These are phyloP conservation scores for Penicillium arizonense DNA, from an alignment of 495 filamentous ascomycete species.

Conservation along the genomic window DNA sequence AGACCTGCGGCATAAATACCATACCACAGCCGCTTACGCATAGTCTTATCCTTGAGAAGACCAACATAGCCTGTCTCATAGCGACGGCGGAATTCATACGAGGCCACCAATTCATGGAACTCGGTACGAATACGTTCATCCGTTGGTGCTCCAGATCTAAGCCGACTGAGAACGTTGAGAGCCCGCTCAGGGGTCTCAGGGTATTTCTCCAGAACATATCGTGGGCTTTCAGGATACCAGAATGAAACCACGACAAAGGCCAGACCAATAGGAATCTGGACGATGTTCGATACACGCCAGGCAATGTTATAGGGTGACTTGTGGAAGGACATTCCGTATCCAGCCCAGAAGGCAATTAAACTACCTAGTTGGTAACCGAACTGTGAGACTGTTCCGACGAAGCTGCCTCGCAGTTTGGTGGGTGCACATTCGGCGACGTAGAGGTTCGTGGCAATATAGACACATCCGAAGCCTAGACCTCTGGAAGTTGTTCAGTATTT, in stretches of 20 bases:
- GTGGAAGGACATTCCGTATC: constrained; percentile 42
- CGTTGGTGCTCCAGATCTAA: constrained; percentile 24
- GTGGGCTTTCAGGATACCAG: constrained; percentile 34
- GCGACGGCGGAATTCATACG: constrained; percentile 27
- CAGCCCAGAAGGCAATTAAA: constrained; percentile 38
- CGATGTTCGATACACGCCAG: constrained; percentile 35
- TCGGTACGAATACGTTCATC: constrained; percentile 31
- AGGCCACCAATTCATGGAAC: constrained; percentile 37
- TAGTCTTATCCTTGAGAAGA: constrained; percentile 28
- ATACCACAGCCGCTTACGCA: constrained; percentile 35
- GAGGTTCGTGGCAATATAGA: constrained; percentile 38
- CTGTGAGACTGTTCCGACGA: constrained; percentile 37
- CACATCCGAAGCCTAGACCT: constrained; percentile 38
- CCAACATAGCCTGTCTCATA: constrained; percentile 29
- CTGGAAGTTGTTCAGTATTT: constrained; percentile 7
- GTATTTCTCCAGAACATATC: constrained; percentile 33
- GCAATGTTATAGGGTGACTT: constrained; percentile 36
- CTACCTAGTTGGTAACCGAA: constrained; percentile 28
- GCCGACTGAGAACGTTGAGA: constrained; percentile 24
- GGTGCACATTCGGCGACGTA: constrained; percentile 40
- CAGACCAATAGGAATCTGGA: constrained; percentile 37
- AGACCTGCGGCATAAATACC: constrained; percentile 35
- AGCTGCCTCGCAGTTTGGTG: constrained; percentile 29
- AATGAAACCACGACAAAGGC: constrained; percentile 33
- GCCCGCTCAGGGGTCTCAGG: constrained; percentile 31